Conservation (phyloP, 2,329 filamentous ascomycete species). For the Golovinomyces cichoracearum region DNA sequence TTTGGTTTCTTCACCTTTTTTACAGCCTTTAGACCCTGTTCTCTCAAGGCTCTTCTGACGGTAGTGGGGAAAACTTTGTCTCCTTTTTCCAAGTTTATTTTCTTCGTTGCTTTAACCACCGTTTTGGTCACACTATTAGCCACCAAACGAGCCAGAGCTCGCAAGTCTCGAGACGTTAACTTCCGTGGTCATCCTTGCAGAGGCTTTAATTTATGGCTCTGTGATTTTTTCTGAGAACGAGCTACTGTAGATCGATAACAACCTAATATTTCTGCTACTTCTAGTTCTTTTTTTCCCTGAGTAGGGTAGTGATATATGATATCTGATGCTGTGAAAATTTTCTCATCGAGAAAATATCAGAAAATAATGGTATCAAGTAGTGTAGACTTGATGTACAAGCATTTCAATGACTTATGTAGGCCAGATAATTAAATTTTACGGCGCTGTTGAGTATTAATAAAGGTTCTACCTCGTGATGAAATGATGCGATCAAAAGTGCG, state of each 20-base stretch:
- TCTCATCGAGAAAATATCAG: background rate
- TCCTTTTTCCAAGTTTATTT: background rate
- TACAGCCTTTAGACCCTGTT: background rate
- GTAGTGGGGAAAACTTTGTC: background rate
- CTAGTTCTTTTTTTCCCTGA: background rate
- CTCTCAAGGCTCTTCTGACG: background rate
- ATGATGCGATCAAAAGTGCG: background rate
- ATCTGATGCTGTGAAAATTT: background rate
- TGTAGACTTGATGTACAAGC: background rate
- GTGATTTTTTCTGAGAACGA: background rate
- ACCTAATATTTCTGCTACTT: background rate
- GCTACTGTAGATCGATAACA: background rate
- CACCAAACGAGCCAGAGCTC: background rate
- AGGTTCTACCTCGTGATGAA: background rate
- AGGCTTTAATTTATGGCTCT: background rate
- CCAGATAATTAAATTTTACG: background rate
- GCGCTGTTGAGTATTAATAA: background rate
- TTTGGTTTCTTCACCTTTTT: conserved; percentile 1
- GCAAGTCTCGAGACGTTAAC: background rate
- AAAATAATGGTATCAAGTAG: background rate
- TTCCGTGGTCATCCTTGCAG: background rate
- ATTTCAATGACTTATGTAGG: background rate
- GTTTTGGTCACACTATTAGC: background rate
- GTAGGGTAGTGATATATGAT: background rate
- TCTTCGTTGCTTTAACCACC: background rate